phyloP scores from a whole-genome alignment of 2,329 filamentous ascomycete species.

The Verticillium nonalfalfae region DNA sequence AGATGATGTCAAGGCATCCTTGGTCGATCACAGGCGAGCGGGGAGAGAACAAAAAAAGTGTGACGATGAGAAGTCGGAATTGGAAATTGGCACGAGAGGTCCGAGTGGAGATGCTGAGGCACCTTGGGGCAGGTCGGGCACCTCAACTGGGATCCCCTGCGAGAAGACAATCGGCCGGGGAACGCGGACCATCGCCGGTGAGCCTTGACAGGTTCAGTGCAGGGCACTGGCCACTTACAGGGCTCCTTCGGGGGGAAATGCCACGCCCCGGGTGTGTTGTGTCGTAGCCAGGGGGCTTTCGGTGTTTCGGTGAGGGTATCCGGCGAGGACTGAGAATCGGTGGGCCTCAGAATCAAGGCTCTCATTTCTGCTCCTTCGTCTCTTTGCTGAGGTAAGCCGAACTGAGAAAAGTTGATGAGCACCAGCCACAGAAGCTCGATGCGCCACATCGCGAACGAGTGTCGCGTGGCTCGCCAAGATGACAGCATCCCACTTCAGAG shows the following conservation, averaged over 20 bases:
- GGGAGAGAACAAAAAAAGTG: background rate
- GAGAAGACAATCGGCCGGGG: background rate
- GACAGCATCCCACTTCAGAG: conserved; percentile 1
- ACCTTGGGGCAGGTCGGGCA: background rate
- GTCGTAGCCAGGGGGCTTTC: background rate
- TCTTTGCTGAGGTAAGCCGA: too few species aligned
- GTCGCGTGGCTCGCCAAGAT: conserved; percentile 1
- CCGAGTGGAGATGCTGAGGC: background rate
- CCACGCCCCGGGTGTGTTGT: background rate
- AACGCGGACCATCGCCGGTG: background rate
- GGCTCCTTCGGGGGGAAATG: background rate
- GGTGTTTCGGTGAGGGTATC: background rate
- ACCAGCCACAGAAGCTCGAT: background rate
- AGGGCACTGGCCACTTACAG: background rate
- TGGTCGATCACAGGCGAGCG: background rate
- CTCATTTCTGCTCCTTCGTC: background rate
- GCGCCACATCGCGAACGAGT: background rate
- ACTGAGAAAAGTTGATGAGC: background rate
- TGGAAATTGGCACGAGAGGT: background rate
- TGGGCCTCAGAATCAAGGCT: background rate
- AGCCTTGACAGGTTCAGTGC: background rate
- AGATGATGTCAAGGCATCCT: background rate
- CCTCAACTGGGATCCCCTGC: background rate
- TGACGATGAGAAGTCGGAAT: background rate
- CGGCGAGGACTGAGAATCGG: background rate